Evolutionary conservation across 2,329 filamentous ascomycete genomes (phyloP), one percentile per base, ranked within the genome.

Genomic region (Diaporthe sp.): DNA sequence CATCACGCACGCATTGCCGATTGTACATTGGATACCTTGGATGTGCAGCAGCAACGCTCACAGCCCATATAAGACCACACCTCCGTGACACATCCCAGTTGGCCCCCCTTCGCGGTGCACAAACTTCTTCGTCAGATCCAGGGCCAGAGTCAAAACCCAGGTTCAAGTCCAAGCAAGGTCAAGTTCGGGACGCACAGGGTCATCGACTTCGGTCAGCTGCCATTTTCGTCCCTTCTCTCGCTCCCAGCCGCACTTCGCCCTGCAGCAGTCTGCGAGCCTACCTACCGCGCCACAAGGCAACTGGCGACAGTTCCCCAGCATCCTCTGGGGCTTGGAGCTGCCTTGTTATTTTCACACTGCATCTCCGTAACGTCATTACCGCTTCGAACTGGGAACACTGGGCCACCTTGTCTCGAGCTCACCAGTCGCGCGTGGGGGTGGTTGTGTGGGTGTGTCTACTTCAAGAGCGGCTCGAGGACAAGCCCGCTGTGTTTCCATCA

Each of bases 1-100:
- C 64, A 68, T 72, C 70, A 64, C 42, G 42, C 35, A 71, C 57
- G 69, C 19, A 50, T 64, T 72, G 45, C 57, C n/a, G 45, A 54
- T 64, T 72, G 70, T 52, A 60, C 55, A 30, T 25, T 61, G 25
- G 60, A 50, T 28, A 64, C 50, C 45, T 54, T 35, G 57, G 38
- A 72, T 13, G 45, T 68, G 64, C 64, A 68, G 61, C 42, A 40
- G 28, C 60, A 72, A 33, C 70, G 47, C 57, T 72, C 70, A 17
- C 57, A 40, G 8, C 47, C 30, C 42, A 55, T 72, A 64, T 72
- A 64, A 72, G 25, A 45, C 57, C 57, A 72, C 45, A 55, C 70
- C 70, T 64, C 45, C 57, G 70, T 72, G 57, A 2, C 33, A 54
- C 67, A 68, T 33, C 67, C 40, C 38, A 30, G 67, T 33, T 70